Conservation (phyloP, 306 rosid genomes). For the Elaeagnus macrophylla region DNA sequence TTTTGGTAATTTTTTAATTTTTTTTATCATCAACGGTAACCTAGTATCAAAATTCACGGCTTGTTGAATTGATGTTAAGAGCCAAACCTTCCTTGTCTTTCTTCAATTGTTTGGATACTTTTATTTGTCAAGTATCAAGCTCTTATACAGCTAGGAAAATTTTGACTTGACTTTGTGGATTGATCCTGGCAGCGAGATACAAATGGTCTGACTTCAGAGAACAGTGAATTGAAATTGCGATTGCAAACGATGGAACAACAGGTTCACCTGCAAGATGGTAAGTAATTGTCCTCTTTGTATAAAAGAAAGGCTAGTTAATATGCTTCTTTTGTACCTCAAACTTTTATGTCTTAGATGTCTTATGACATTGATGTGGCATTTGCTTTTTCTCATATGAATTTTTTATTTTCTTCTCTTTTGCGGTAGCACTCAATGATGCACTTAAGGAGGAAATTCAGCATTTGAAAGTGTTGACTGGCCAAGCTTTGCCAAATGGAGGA, state of each 20-base stretch:
- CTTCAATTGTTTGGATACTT: too few relatives aligned
- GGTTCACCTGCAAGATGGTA: constrained; percentile 94
- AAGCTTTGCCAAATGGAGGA: constrained; percentile 60
- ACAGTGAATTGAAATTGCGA: constrained; percentile 81
- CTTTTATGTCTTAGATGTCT: not conserved
- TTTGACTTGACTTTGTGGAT: constrained; percentile 5
- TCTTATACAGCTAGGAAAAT: constrained; percentile 1
- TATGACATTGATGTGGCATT: too few relatives aligned
- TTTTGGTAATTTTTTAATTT: too few relatives aligned
- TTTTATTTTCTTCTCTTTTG: not conserved
- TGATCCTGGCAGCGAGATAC: constrained; percentile 68
- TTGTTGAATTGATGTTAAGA: too few relatives aligned
- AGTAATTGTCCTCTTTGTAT: not conserved
- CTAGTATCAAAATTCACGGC: too few relatives aligned
- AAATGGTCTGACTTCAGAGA: constrained; percentile 75
- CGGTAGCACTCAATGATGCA: constrained; percentile 77
- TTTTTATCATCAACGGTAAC: too few relatives aligned
- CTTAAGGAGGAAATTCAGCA: constrained; percentile 91
- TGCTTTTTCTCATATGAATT: too few relatives aligned
- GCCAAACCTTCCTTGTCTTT: too few relatives aligned
- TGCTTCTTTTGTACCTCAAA: not conserved
- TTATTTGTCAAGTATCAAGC: not conserved
- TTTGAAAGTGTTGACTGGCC: constrained; percentile 85
- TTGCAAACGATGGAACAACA: constrained; percentile 97
- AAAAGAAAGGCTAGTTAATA: not conserved